Percentiles rank a stretch among this genome's conserved stretches.
Evolutionary conservation across 2,329 filamentous ascomycete genomes (phyloP).

Genomic region (Lizonia empirigonia): DNA sequence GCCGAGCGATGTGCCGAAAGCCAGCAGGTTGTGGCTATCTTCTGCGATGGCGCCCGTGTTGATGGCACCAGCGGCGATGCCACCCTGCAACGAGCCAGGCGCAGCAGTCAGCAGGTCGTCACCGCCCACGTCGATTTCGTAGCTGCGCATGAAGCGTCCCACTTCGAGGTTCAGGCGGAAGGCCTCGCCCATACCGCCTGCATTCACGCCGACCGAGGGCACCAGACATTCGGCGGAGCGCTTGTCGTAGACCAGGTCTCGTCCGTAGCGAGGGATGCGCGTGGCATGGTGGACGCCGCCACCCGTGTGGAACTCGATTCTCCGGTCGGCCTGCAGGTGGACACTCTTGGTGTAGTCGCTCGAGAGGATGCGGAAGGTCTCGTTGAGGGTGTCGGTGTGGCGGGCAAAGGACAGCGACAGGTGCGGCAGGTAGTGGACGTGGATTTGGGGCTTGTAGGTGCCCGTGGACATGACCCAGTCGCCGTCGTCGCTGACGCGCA

Average conservation of each 20-base stretch:
- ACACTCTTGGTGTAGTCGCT: slow-evolving; percentile 92
- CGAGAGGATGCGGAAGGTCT: slow-evolving; percentile 86
- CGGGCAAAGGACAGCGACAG: slow-evolving; percentile 91
- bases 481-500: slow-evolving; percentile 90
- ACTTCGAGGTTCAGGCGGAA: slow-evolving; percentile 90
- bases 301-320: slow-evolving; percentile 90
- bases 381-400: slow-evolving; percentile 90
- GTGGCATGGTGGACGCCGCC: slow-evolving; percentile 86
- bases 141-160: slow-evolving; percentile 92
- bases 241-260: slow-evolving; percentile 84
- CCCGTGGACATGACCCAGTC: slow-evolving; percentile 68
- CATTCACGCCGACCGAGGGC: slow-evolving; percentile 84
- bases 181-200: slow-evolving; percentile 86
- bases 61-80: slow-evolving; percentile 82
- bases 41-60: slow-evolving; percentile 89
- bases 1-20: slow-evolving; percentile 93
- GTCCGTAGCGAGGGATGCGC: slow-evolving; percentile 89
- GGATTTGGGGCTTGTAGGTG: slow-evolving; percentile 71
- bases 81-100: slow-evolving; percentile 80
- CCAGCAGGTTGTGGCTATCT: slow-evolving; percentile 83
- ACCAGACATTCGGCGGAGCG: slow-evolving; percentile 83
- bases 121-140: slow-evolving; percentile 85
- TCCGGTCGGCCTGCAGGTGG: slow-evolving; percentile 89
- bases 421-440: slow-evolving; percentile 93
- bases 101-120: slow-evolving; percentile 72